These are phyloP conservation scores for Asterophora parasitica DNA, from an alignment of 768 basidiomycete species.

Conservation along the genomic window DNA sequence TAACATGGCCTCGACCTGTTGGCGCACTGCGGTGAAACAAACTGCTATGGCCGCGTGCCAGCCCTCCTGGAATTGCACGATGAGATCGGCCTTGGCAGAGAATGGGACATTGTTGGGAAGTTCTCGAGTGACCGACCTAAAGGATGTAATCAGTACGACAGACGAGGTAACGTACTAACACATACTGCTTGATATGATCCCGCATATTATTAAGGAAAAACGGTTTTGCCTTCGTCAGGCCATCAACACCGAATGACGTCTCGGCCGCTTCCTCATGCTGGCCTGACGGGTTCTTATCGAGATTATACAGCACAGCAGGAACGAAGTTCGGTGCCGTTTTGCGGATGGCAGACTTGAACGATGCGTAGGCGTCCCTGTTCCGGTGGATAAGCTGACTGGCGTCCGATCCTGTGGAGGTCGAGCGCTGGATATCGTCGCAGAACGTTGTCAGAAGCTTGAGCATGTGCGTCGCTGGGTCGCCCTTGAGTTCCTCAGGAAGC, in stretches of 20 bases:
- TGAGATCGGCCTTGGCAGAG: constrained; percentile 29
- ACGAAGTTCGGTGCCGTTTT: constrained; percentile 33
- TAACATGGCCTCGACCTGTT: constrained; percentile 24
- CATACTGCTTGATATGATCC: constrained; percentile 27
- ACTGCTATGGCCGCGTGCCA: constrained; percentile 23
- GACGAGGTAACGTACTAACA: neutral
- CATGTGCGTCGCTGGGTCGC: constrained; percentile 34
- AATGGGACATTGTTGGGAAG: constrained; percentile 35
- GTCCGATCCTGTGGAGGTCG: constrained; percentile 24
- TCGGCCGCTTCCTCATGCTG: constrained; percentile 8
- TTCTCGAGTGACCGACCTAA: constrained; percentile 33
- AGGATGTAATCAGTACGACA: neutral
- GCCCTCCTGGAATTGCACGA: constrained; percentile 23
- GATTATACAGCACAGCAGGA: constrained; percentile 15
- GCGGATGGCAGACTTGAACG: constrained; percentile 28
- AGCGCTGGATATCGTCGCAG: constrained; percentile 23
- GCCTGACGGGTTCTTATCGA: neutral
- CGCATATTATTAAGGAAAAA: constrained; percentile 30
- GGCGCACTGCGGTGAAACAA: constrained; percentile 23
- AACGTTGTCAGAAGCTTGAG: constrained; percentile 30
- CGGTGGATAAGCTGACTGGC: constrained; percentile 25
- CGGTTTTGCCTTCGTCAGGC: constrained; percentile 12
- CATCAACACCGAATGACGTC: constrained; percentile 6
- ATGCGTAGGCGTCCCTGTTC: constrained; percentile 22
- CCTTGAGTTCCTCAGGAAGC: constrained; percentile 25